phyloP scores from a whole-genome alignment of 23 red algal genomes.

The Pyropia haitanensis region DNA sequence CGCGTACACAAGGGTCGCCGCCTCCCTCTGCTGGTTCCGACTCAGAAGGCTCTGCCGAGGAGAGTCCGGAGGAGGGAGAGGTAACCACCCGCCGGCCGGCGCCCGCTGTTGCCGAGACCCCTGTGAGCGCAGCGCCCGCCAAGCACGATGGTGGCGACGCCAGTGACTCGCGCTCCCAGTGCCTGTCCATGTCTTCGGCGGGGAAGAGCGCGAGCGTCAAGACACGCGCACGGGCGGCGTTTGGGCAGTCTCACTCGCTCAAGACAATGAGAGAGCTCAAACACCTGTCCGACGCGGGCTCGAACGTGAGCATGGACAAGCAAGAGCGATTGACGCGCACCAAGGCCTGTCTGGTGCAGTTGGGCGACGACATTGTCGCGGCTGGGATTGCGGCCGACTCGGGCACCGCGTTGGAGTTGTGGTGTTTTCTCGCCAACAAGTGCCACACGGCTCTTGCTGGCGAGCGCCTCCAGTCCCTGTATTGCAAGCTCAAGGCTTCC shows the following conservation, averaged over 20 bases:
- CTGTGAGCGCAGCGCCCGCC: neutral
- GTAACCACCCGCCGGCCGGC: too few species aligned
- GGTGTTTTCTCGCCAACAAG: conserved; percentile 43
- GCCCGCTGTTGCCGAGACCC: too few species aligned
- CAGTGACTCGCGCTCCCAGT: conserved; percentile 6
- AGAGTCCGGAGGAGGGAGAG: too few species aligned
- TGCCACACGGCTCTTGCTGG: conserved; percentile 39
- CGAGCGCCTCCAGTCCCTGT: conserved; percentile 46
- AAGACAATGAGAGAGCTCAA: conserved; percentile 56
- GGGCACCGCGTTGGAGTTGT: conserved; percentile 15
- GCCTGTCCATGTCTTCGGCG: neutral
- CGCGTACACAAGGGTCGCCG: too few species aligned
- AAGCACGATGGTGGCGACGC: neutral
- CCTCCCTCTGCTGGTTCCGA: too few species aligned
- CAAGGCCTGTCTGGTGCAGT: conserved; percentile 52
- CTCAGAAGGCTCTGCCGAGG: too few species aligned
- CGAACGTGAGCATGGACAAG: conserved; percentile 30
- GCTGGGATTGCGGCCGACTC: conserved; percentile 8
- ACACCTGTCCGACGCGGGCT: conserved; percentile 19
- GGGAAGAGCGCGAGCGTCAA: conserved; percentile 1
- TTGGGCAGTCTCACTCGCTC: conserved; percentile 4
- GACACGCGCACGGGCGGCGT: neutral
- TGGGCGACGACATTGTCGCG: conserved; percentile 27
- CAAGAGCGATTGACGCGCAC: conserved; percentile 38
- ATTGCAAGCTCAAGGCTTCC: conserved; percentile 18